Base-by-base conservation (phyloP, 2,329 filamentous ascomycete species). In the Ophiostoma australiae region DNA sequence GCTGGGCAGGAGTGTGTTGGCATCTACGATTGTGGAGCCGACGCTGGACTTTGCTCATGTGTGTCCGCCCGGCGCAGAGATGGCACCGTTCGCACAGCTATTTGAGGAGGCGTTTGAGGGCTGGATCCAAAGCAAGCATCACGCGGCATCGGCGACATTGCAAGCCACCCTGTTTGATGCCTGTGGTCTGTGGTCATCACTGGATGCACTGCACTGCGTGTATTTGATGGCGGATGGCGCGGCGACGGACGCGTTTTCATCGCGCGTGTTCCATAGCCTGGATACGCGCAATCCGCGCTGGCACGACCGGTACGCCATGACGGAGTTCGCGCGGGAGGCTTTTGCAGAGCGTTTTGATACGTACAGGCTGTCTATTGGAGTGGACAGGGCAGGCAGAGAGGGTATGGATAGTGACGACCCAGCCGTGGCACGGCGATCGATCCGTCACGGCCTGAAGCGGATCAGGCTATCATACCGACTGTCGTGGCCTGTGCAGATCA, bases 231-330 rank as follows among this genome's bases (percentile, higher is more conserved):
- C 86, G 20, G 89, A 97, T 75, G 91, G 93, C 1, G 85, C 88
- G 0, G 81, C 88, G 0, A 86, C 90, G 1, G 86, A 90, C 67
- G 79, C 81, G 0, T 90, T 97, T 75, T 86, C 90, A 15, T 84
- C 84, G 35, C 85, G 86, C 15, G 79, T 97, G 1, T 97, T 97
- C 76, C 86, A 89, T 70, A 89, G 90, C 68, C 85, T 97, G 65
- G 91, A 95, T 74, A 82, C 81, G 1, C 76, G 84, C 20, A 84
- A 81, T 77, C 79, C 77, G 6, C 81, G 81, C 48, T 97, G 93
- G 94, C 89, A 90, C 73, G 93, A 97, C 78, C 87, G 89, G 27
- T 97, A 94, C 76, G 84, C 91, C 0, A 82, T 97, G 37, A 95
- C 91, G 0, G 92, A 94, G 74, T 80, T 93, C 1, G 89, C 90